A percentile compares a stretch with the other conserved stretches of the same genome.
Evolutionary conservation across 106 monocot species (phyloP).

Genomic region (Agapanthus africanus): DNA sequence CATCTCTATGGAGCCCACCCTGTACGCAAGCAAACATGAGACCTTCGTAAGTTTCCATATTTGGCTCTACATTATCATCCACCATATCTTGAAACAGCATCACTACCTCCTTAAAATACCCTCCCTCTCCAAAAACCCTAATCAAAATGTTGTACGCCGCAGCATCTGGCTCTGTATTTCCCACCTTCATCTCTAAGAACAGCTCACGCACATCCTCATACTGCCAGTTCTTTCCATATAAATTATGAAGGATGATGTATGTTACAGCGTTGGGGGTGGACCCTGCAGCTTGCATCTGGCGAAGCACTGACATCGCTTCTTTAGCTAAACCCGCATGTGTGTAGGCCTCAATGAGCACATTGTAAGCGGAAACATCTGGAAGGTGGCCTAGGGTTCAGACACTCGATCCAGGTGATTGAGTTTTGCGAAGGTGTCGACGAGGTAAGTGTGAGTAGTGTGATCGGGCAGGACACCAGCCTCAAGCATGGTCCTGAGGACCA

Average conservation of each 20-base stretch:
- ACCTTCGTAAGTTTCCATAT: slow-evolving; percentile 87
- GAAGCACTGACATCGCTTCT: slow-evolving; percentile 56
- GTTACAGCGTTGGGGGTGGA: slow-evolving; percentile 68
- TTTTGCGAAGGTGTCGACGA: slow-evolving; percentile 63
- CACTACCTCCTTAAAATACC: slow-evolving; percentile 91
- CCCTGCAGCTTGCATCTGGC: slow-evolving; percentile 83
- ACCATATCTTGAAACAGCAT: slow-evolving; percentile 87
- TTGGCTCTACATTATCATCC: slow-evolving; percentile 74
- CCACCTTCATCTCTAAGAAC: slow-evolving; percentile 92
- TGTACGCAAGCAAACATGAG: slow-evolving; percentile 73
- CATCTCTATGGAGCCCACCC: slow-evolving; percentile 74
- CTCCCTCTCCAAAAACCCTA: slow-evolving; percentile 75
- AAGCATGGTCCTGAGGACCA: slow-evolving; percentile 67
- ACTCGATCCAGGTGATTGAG: slow-evolving; percentile 41
- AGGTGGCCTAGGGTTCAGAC: slow-evolving; percentile 49
- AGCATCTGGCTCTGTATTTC: slow-evolving; percentile 65
- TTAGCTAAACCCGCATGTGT: slow-evolving; percentile 27
- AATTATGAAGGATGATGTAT: slow-evolving; percentile 55
- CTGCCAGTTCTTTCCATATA: slow-evolving; percentile 58
- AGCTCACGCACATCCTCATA: slow-evolving; percentile 86
- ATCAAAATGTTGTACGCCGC: slow-evolving; percentile 85
- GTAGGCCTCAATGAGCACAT: slow-evolving; percentile 69
- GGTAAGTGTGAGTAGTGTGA: slow-evolving; percentile 40
- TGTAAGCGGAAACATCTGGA: slow-evolving; percentile 65
- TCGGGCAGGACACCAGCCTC: slow-evolving; percentile 71